These are phyloP conservation scores for Scedosporium boydii DNA, from an alignment of 2,329 filamentous ascomycete genomes.

Conservation along the genomic window DNA sequence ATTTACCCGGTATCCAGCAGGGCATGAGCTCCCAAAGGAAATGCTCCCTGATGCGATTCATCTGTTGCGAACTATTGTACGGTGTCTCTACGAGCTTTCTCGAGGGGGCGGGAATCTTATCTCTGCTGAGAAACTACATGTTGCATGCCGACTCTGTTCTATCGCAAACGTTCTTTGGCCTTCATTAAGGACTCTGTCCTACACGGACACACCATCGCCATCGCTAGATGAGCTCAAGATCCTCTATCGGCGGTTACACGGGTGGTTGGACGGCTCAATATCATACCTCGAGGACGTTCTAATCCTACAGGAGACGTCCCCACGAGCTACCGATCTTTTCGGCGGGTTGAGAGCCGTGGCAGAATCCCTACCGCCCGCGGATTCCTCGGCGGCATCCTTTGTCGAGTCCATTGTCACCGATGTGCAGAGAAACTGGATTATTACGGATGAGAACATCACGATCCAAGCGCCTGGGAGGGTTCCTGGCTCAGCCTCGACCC, in stretches of 20 bases:
- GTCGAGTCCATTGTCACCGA: conserved; percentile 32
- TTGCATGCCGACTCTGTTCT: conserved; percentile 12
- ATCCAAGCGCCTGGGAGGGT: neutral
- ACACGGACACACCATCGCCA: neutral
- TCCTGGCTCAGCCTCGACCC: neutral
- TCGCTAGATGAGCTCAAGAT: conserved; percentile 8
- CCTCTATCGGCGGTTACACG: neutral
- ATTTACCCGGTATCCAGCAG: neutral
- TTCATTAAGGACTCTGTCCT: conserved; percentile 10
- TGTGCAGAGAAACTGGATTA: conserved; percentile 34
- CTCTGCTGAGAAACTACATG: conserved; percentile 14
- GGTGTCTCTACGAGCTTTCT: conserved; percentile 11
- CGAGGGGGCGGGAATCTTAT: conserved; percentile 6
- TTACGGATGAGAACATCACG: conserved; percentile 10
- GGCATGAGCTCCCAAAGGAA: conserved; percentile 20
- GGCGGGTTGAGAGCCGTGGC: conserved; percentile 10
- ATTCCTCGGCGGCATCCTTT: conserved; percentile 26
- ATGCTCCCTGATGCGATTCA: conserved; percentile 14
- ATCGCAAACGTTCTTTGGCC: conserved; percentile 13
- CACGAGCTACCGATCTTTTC: conserved; percentile 12
- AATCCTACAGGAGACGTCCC: neutral
- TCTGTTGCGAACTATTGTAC: conserved; percentile 13
- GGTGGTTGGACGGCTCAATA: conserved; percentile 6
- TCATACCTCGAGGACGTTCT: conserved; percentile 8
- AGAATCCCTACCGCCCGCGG: neutral